Evolutionary conservation across 1,284 basidiomycete genomes (phyloP).

Genomic region (Naganishia albida): DNA sequence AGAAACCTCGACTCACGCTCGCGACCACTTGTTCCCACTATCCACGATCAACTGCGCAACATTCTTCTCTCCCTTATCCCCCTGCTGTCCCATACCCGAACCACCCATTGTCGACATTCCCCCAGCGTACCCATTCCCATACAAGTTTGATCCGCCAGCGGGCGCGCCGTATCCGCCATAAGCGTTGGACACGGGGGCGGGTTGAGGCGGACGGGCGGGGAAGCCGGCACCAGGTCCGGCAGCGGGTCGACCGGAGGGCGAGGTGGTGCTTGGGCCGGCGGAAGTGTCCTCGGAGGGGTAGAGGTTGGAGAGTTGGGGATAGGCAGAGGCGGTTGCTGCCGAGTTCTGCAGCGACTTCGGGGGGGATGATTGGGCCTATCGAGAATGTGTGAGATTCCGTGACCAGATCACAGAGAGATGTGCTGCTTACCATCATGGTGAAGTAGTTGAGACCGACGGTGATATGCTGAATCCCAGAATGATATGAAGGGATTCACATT

Average conservation of each 20-base stretch:
- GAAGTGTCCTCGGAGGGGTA: slow-evolving; percentile 29
- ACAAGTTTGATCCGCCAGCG: slow-evolving; percentile 7
- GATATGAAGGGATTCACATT: no score
- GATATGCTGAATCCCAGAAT: no score
- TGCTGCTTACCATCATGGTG: slow-evolving; percentile 21
- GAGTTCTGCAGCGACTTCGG: slow-evolving; percentile 20
- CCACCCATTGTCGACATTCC: slow-evolving; percentile 6
- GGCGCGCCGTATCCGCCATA: slow-evolving; percentile 23
- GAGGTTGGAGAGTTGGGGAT: slow-evolving; percentile 34
- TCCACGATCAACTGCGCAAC: slow-evolving; percentile 52
- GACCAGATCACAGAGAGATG: no score
- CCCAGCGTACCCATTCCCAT: slow-evolving; percentile 24
- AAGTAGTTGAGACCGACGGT: background rate
- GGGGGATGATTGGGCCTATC: slow-evolving; percentile 26
- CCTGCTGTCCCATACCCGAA: slow-evolving; percentile 25
- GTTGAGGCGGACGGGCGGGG: slow-evolving; percentile 40
- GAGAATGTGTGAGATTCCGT: background rate
- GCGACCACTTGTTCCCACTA: slow-evolving; percentile 49
- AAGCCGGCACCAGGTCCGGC: slow-evolving; percentile 53
- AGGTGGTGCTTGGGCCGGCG: slow-evolving; percentile 10
- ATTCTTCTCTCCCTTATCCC: slow-evolving; percentile 47
- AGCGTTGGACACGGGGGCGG: slow-evolving; percentile 12
- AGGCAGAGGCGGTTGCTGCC: slow-evolving; percentile 24
- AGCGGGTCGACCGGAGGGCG: slow-evolving; percentile 34
- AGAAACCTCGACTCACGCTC: slow-evolving; percentile 39